Conservation (phyloP, 805 yeast species). For the Maudiozyma serrabonitensis region DNA sequence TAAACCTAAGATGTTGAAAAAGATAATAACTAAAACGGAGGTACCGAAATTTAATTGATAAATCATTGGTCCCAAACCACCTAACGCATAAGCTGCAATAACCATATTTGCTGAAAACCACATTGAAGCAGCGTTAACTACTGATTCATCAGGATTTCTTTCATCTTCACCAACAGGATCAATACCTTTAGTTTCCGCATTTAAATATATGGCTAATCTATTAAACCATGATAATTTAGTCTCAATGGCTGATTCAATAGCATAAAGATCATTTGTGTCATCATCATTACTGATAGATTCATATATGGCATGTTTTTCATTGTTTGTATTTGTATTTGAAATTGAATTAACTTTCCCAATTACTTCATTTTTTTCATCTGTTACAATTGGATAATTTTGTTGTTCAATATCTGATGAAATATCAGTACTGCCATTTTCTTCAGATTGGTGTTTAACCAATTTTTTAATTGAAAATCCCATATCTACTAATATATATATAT, state of each 20-base stretch:
- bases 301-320: neutral
- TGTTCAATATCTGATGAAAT: neutral
- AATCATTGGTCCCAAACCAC: conserved; percentile 56
- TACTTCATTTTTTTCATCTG: conserved; percentile 43
- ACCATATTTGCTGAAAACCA: conserved; percentile 89
- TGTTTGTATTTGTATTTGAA: too few species aligned
- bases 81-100: conserved; percentile 71
- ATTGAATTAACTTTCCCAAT: neutral
- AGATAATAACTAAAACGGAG: conserved; percentile 53
- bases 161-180: conserved; percentile 74
- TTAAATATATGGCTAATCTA: conserved; percentile 17
- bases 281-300: neutral
- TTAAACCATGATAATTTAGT: conserved; percentile 13
- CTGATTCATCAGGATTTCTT: conserved; percentile 48
- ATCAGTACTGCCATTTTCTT: too few species aligned
- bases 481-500: too few species aligned
- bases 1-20: conserved; percentile 66
- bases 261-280: conserved; percentile 1
- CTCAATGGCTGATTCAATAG: conserved; percentile 11
- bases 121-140: conserved; percentile 69
- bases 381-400: neutral
- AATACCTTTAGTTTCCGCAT: conserved; percentile 65
- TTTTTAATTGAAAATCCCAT: too few species aligned
- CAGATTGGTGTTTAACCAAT: too few species aligned
- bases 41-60: conserved; percentile 69